Conservation (phyloP, 2,329 filamentous ascomycete species). For the Diaporthe sp. region DNA sequence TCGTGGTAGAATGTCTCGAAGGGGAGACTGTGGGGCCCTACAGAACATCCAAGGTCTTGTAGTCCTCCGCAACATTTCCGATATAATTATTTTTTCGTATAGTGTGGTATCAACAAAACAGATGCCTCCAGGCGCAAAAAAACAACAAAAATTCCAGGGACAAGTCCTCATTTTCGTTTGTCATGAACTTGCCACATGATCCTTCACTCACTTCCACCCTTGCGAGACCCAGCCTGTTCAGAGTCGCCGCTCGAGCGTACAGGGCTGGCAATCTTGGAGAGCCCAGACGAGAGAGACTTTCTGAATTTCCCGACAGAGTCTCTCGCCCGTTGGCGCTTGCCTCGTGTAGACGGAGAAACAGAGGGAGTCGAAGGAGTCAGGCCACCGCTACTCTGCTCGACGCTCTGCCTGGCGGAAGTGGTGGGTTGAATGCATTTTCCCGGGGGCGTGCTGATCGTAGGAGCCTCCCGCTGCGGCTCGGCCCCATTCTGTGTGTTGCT, state of each 20-base stretch:
- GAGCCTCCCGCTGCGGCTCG: slow-evolving; percentile 7
- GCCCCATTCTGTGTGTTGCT: not conserved
- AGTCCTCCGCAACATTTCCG: not conserved
- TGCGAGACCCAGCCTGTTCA: not conserved
- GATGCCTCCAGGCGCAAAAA: no score
- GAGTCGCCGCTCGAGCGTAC: slow-evolving; percentile 24
- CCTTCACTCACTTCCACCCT: not conserved
- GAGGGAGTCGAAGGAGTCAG: slow-evolving; percentile 22
- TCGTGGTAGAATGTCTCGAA: not conserved
- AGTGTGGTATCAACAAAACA: slow-evolving; percentile 9
- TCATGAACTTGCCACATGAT: not conserved
- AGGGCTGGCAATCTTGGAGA: slow-evolving; percentile 30
- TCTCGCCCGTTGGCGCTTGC: slow-evolving; percentile 32
- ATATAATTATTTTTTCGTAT: not conserved
- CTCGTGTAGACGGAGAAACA: slow-evolving; percentile 13
- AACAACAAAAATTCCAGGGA: not conserved
- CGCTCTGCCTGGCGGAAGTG: not conserved
- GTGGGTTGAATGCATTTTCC: not conserved
- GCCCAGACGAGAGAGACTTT: slow-evolving; percentile 25
- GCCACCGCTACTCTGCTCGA: slow-evolving; percentile 2
- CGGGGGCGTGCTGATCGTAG: not conserved
- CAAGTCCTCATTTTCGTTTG: not conserved
- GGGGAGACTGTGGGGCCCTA: not conserved
- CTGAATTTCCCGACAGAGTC: slow-evolving; percentile 34
- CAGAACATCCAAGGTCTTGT: not conserved